Evolutionary conservation across 2,329 filamentous ascomycete species (phyloP), one percentile per base, ranked within the genome.

Genomic region (Hysterium pulicare): DNA sequence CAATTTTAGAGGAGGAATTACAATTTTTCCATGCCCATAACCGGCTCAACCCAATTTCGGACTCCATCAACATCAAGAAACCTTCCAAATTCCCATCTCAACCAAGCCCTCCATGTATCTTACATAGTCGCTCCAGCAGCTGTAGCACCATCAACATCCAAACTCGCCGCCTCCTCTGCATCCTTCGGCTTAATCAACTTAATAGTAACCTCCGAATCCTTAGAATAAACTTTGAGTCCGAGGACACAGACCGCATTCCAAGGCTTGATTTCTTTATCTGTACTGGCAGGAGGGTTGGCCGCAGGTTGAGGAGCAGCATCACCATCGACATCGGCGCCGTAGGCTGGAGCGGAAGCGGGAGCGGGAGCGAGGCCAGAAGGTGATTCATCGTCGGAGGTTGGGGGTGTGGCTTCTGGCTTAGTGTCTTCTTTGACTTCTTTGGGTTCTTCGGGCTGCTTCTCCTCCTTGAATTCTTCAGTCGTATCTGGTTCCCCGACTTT

Each of bases 221-320:
- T 48, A 22, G 53, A 56, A 33, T 64, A 82, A 0, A 82, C 77
- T 5, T 76, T 61, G 31, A 83, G 53, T 0, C 79, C 79, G 2
- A 82, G 66, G 2, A 82, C 77, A 49, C 77, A 81, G 1, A 81
- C 71, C 0, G 79, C 79, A 49, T 82, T 80, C 79, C 79, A 82
- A 0, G 76, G 75, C 41, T 60, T 61, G 76, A 74, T 41, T 58
- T 61, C 13, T 50, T 48, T 21, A 48, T 51, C 22, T 50, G 47
- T 22, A 24, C 54, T 50, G 10, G 33, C 35, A 15, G 44, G 28
- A 11, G 44, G 36, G 16, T 22, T 37, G 1, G 42, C 41, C 5
- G 40, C 39, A 13, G 43, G 37, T 20, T 37, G 40, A 17, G 47
- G 41, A 10, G 41, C 32, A 9, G 44, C 38, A 19, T 45, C 41